Evolutionary conservation across 129 eudicot genomes (phyloP), one percentile per base, ranked within the genome.

Genomic region (Ambrosia artemisiifolia): DNA sequence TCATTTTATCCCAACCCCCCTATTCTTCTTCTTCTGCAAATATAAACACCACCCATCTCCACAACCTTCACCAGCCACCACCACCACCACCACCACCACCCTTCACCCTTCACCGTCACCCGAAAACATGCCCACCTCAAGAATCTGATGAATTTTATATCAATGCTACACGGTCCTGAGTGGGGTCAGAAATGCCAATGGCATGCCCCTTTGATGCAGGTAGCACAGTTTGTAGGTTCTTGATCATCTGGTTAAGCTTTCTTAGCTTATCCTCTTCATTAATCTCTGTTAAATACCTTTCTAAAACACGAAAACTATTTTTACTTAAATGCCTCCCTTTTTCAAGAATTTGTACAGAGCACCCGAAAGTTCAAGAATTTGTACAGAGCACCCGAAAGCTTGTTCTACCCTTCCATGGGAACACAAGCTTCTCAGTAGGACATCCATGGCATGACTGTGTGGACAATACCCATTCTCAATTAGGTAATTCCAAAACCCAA

Each of bases 391-490:
- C 43, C 60, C 78, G n/a, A 82, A 84, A 8, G 90, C 95, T 68
- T 88, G 88, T 44, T 69, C 74, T 9, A 84, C 82, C 84, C 87
- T 81, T 33, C 93, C 96, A 5, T 82, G 82, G 1, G 88, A 75
- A 40, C 91, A 88, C 69, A 91, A 78, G 43, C 83, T 83, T 32
- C 86, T 91, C 56, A 83, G 83, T 62, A 91, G 49, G 61, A 91
- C 73, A 79, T 89, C 88, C 77, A 86, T 18, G 6, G 89, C 91
- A 67, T 91, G 96, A 76, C 79, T 73, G 47, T 91, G 97, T 9
- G 93, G 93, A 61, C 97, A 91, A 47, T 65, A 81, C 42, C 97
- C 97, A 68, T 73, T 86, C 70, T 83, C 82, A 72, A 84, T 64
- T 78, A 91, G 8, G 77, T 88, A 91, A 18, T 32, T 55, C 93